Percentiles rank a stretch among this genome's conserved stretches.
Conservation (phyloP, 257 asterid genomes). For the Lavandula angustifolia region DNA sequence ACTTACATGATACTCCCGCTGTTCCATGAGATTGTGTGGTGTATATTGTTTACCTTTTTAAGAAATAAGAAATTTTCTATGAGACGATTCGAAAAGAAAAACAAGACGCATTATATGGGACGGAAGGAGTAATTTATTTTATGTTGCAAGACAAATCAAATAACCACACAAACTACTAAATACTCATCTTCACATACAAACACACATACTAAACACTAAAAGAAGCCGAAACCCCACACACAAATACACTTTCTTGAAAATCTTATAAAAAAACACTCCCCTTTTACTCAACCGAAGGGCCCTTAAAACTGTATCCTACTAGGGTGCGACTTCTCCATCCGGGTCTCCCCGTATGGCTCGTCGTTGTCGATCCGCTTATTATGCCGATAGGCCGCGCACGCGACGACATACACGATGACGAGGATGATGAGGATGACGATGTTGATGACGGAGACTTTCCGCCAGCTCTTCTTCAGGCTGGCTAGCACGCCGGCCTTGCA, state of each 20-base stretch:
- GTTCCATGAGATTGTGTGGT: no score
- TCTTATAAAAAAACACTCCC: conserved; percentile 8
- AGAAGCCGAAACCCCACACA: conserved; percentile 18
- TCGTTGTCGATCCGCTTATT: conserved; percentile 71
- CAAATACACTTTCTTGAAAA: conserved; percentile 12
- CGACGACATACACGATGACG: conserved; percentile 66
- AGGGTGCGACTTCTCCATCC: conserved; percentile 91
- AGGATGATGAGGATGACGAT: conserved; percentile 69
- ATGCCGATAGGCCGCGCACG: conserved; percentile 85
- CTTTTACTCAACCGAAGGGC: no score
- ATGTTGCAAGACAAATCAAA: background rate
- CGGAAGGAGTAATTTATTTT: no score
- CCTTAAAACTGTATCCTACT: conserved; percentile 72
- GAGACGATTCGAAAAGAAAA: no score
- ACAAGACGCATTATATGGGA: no score
- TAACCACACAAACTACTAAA: background rate
- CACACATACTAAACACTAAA: conserved; percentile 4
- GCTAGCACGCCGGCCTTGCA: conserved; percentile 92
- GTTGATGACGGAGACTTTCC: conserved; percentile 80
- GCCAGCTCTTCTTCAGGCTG: conserved; percentile 87
- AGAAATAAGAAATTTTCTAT: no score
- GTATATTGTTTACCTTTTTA: no score
- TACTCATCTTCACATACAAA: background rate
- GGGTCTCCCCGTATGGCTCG: conserved; percentile 77
- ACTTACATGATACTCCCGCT: no score